Percentiles rank a stretch among this genome's conserved stretches.
phyloP scores from a whole-genome alignment of 257 asterid genomes.

The Solanum sejunctum region DNA sequence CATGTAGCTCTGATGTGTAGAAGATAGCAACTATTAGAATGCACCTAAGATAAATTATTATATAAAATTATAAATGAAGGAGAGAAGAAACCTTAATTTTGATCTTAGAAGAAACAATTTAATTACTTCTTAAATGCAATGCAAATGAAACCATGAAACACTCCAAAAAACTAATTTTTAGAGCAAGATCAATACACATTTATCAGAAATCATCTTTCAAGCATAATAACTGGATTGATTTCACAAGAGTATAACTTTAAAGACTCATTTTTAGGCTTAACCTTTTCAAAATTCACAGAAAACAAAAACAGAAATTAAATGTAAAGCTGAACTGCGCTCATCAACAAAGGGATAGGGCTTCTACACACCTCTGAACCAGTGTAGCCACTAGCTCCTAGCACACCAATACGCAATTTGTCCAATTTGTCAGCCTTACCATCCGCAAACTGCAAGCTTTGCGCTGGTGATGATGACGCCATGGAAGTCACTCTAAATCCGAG shows the following conservation, averaged over 20 bases:
- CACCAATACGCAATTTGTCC: conserved; percentile 50
- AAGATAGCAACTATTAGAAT: not conserved
- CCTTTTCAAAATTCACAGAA: not conserved
- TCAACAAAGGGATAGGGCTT: not conserved
- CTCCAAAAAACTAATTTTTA: not conserved
- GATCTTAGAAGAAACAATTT: not conserved
- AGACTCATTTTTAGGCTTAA: not conserved
- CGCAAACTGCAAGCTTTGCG: conserved; percentile 19
- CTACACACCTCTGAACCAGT: conserved; percentile 69
- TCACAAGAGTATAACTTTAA: not conserved
- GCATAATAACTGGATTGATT: not conserved
- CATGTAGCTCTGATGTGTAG: not conserved
- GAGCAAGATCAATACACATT: not conserved
- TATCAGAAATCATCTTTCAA: not conserved
- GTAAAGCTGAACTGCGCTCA: not conserved
- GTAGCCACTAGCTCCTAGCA: conserved; percentile 87
- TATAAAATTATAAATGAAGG: not conserved
- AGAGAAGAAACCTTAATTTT: not conserved
- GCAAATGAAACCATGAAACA: not conserved
- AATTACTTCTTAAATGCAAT: not conserved
- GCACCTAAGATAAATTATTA: not conserved
- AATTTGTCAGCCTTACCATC: conserved; percentile 24
- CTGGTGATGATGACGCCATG: conserved; percentile 26
- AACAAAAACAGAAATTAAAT: not conserved
- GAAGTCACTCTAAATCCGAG: conserved; percentile 38